Evolutionary conservation across 75 land plant species (phyloP), one percentile per base, ranked within the genome.

Genomic region (Larix kaempferi): DNA sequence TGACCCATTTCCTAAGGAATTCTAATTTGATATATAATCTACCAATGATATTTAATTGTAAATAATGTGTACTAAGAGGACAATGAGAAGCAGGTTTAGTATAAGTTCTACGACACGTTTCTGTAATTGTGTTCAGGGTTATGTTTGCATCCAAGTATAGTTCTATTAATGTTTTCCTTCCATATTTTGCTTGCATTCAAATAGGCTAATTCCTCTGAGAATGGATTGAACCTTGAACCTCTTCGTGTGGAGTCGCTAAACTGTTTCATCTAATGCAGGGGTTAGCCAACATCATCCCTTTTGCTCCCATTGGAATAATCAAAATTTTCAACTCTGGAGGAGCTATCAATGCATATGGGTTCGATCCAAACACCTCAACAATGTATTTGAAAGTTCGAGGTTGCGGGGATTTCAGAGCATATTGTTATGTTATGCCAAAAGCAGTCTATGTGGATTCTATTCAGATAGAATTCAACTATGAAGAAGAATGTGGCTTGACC

Each of bases 321-420:
- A 83, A 89, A 52, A 95, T 95, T 96, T 89, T 91, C 86, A 95
- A 95, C 49, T 82, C 91, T 19, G 96, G 98, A 26, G 98, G 94
- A 71, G 98, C 96, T 11, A 74, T 95, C 12, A 86, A 72, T 54
- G 83, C 80, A 10, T 49, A 91, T 39, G 80, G 64, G 10, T 89
- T 82, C 63, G 80, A 90, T 59, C 19, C 76, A 1, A 54, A 29
- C 11, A 76, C 26, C 29, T 57, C 78, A 74, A 83, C 59, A 22
- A 76, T 92, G 23, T 44, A 56, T 44, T 71, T 94, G 85, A 85
- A 83, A 59, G 91, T 86, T 56, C 77, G 79, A 6, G 96, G 96
- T 33, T 85, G 87, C 62, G 94, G 94, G 15, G 37, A 21, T 6
- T 85, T 94, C 59, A 94, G 96, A 17, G 89, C 77, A 15, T 94